Conservation (phyloP, 2,329 filamentous ascomycete genomes). For the Aspergillus candidus region DNA sequence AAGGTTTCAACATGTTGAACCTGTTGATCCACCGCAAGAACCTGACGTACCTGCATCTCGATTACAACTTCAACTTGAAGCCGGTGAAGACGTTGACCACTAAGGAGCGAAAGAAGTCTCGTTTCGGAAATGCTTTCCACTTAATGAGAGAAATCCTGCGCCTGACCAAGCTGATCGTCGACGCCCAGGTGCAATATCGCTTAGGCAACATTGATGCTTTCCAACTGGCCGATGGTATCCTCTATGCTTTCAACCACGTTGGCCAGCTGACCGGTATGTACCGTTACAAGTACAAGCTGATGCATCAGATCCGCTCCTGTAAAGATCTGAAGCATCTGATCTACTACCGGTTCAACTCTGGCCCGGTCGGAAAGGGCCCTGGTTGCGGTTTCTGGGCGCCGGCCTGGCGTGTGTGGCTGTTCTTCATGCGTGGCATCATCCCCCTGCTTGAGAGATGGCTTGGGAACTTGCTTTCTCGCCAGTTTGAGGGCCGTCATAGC, state of each 20-base stretch:
- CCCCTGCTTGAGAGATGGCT: constrained; percentile 95
- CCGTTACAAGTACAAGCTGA: constrained; percentile 99
- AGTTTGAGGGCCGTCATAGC: constrained; percentile 97
- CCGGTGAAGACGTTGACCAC: constrained; percentile 97
- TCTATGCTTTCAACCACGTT: constrained; percentile 99
- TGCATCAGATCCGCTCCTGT: constrained; percentile 98
- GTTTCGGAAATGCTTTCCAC: constrained; percentile 98
- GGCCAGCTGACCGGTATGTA: constrained; percentile 99
- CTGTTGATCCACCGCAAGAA: constrained; percentile 97
- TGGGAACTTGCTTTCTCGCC: constrained; percentile 89
- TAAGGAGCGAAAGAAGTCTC: constrained; percentile 98
- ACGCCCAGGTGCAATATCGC: constrained; percentile 96
- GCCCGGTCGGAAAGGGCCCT: constrained; percentile 92
- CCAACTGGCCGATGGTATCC: constrained; percentile 93
- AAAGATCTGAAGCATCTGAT: constrained; percentile 99
- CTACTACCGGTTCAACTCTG: constrained; percentile 97
- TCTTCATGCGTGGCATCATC: constrained; percentile 98
- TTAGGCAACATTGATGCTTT: constrained; percentile 98
- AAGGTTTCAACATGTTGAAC: constrained; percentile 99
- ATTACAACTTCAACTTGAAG: constrained; percentile 99
- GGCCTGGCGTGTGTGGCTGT: constrained; percentile 97
- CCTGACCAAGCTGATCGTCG: constrained; percentile 93
- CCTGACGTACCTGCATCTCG: constrained; percentile 92
- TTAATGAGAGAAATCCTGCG: constrained; percentile 96
- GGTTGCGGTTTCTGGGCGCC: constrained; percentile 99